Evolutionary conservation across 1,139 yeast species (phyloP).

Genomic region (Geotrichum bryndzae): DNA sequence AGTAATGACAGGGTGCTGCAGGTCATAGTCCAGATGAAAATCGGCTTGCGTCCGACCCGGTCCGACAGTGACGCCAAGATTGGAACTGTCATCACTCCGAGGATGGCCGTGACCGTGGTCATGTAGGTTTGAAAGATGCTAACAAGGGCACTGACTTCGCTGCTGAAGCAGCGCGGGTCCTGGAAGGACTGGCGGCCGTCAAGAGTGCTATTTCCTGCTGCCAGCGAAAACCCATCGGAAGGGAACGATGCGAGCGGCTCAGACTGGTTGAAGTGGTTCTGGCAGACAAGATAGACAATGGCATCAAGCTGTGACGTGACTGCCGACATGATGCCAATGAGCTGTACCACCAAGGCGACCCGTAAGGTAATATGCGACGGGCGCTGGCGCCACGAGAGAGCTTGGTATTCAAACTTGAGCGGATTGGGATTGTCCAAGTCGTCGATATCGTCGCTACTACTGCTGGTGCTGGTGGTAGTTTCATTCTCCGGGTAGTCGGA

Average conservation of each 20-base stretch:
- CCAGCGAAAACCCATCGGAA: conserved; percentile 4
- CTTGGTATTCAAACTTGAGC: conserved; percentile 13
- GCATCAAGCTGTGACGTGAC: conserved; percentile 26
- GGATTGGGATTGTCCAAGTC: background rate
- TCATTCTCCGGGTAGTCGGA: background rate
- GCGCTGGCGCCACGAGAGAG: conserved; percentile 18
- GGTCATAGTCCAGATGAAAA: conserved; percentile 34
- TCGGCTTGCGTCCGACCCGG: conserved; percentile 52
- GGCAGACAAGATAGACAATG: conserved; percentile 26
- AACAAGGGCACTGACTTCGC: conserved; percentile 26
- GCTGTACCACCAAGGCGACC: conserved; percentile 19
- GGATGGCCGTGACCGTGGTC: conserved; percentile 23
- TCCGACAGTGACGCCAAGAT: conserved; percentile 55
- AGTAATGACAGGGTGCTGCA: conserved; percentile 31
- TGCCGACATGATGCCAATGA: conserved; percentile 23
- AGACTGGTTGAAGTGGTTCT: conserved; percentile 18
- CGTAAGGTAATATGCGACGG: conserved; percentile 21
- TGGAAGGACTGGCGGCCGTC: background rate
- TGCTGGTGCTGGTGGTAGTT: background rate
- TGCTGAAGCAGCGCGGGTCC: conserved; percentile 27
- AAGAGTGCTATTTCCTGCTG: background rate
- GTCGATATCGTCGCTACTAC: background rate
- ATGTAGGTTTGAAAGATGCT: conserved; percentile 28
- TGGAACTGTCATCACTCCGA: conserved; percentile 27
- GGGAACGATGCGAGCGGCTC: conserved; percentile 12